Conservation (phyloP, 805 yeast genomes). For the Yarrowia divulgata region DNA sequence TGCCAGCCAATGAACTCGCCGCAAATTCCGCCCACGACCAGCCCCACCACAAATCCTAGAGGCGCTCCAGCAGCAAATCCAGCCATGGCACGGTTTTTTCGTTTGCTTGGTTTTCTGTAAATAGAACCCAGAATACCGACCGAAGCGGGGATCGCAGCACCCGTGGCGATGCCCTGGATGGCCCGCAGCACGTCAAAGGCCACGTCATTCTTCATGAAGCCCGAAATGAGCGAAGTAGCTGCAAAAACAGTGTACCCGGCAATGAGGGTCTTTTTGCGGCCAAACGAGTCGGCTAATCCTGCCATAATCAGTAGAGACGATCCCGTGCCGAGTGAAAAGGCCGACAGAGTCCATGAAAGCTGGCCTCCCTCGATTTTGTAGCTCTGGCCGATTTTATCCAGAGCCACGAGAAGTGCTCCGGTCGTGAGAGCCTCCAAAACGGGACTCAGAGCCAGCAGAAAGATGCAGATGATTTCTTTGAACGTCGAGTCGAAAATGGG, state of each 20-base stretch:
- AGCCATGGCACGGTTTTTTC: slow-evolving; percentile 57
- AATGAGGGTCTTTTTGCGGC: slow-evolving; percentile 54
- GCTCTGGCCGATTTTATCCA: slow-evolving; percentile 51
- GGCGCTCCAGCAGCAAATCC: slow-evolving; percentile 59
- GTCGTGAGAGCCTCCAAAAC: slow-evolving; percentile 53
- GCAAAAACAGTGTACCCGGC: slow-evolving; percentile 52
- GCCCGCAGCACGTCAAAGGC: slow-evolving; percentile 55
- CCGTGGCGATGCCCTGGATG: slow-evolving; percentile 55
- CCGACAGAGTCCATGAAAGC: slow-evolving; percentile 56
- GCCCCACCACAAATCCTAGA: slow-evolving; percentile 57
- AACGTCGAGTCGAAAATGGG: slow-evolving; percentile 16
- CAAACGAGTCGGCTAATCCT: slow-evolving; percentile 57
- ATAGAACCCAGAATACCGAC: slow-evolving; percentile 57
- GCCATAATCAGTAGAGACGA: slow-evolving; percentile 56
- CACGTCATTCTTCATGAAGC: slow-evolving; percentile 48
- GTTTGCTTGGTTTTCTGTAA: slow-evolving; percentile 51
- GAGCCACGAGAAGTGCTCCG: slow-evolving; percentile 52
- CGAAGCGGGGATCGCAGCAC: slow-evolving; percentile 58
- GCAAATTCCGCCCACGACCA: slow-evolving; percentile 56
- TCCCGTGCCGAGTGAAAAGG: slow-evolving; percentile 56
- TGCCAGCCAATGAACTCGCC: slow-evolving; percentile 54
- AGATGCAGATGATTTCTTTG: slow-evolving; percentile 50
- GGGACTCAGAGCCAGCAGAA: slow-evolving; percentile 53
- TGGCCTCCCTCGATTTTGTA: slow-evolving; percentile 54
- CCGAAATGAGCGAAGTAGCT: slow-evolving; percentile 47